These are phyloP conservation scores for Saccharomycopsis sp. DNA, from an alignment of 805 yeast species.

Conservation along the genomic window DNA sequence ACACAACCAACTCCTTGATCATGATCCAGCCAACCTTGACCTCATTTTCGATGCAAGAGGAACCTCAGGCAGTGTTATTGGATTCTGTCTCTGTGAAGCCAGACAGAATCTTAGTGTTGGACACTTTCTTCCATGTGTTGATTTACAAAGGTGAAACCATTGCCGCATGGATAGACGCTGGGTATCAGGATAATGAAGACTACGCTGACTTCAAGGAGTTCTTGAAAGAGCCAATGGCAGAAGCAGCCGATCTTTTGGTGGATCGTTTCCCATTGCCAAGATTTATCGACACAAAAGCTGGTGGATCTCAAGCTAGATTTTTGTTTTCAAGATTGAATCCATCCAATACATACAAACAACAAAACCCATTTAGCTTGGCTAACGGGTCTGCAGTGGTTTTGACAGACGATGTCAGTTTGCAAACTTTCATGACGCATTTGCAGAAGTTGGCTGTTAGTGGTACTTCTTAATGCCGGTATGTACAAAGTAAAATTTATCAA, in stretches of 20 bases:
- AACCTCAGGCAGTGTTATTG: conserved; percentile 54
- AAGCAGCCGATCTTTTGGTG: conserved; percentile 54
- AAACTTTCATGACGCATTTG: conserved; percentile 90
- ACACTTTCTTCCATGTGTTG: conserved; percentile 60
- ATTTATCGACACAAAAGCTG: conserved; percentile 65
- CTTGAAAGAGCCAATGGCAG: conserved; percentile 51
- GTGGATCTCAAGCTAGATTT: conserved; percentile 69
- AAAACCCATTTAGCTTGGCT: conserved; percentile 25
- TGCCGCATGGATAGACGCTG: conserved; percentile 58
- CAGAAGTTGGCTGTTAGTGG: conserved; percentile 78
- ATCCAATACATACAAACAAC: conserved; percentile 42
- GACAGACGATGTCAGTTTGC: conserved; percentile 93
- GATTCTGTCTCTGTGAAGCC: conserved; percentile 57
- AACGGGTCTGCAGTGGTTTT: conserved; percentile 63
- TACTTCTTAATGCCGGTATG: too few species aligned
- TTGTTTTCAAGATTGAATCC: conserved; percentile 64
- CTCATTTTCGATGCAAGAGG: conserved; percentile 40
- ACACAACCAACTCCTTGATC: conserved; percentile 47
- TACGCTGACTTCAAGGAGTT: conserved; percentile 51
- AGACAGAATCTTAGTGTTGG: conserved; percentile 47
- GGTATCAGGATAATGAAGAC: conserved; percentile 53
- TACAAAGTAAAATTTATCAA: too few species aligned
- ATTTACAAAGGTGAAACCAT: conserved; percentile 59
- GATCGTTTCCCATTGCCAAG: conserved; percentile 68
- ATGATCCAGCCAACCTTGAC: conserved; percentile 67